phyloP scores from a whole-genome alignment of 768 basidiomycete genomes.

The Kwoniella mangroviensis region DNA sequence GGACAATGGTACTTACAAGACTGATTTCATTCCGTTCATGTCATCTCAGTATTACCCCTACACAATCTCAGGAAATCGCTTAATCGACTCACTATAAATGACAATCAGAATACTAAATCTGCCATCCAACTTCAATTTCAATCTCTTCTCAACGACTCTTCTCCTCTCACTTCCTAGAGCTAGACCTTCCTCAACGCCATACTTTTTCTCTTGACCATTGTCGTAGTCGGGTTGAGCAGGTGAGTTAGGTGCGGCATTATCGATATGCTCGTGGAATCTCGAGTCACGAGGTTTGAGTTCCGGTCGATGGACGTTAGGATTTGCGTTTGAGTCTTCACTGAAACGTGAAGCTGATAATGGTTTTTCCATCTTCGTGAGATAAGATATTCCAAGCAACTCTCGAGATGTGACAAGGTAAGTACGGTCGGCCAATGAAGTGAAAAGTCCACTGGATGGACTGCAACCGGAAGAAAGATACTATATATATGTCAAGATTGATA shows the following conservation, averaged over 20 bases:
- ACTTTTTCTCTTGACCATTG: conserved; percentile 19
- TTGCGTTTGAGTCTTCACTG: background rate
- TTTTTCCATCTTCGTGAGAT: conserved; percentile 13
- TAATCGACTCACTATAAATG: conserved; percentile 32
- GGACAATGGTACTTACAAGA: conserved; percentile 15
- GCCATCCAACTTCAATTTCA: conserved; percentile 55
- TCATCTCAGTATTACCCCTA: too few relatives aligned
- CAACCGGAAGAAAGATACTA: too few relatives aligned
- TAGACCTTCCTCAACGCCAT: conserved; percentile 11
- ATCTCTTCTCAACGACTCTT: conserved; percentile 49
- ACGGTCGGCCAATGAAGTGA: too few relatives aligned
- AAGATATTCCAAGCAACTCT: background rate
- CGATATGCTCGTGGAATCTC: conserved; percentile 23
- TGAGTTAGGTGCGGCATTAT: conserved; percentile 7
- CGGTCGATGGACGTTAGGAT: background rate
- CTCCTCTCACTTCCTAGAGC: conserved; percentile 32
- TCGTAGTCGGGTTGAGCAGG: conserved; percentile 25
- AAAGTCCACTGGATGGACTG: too few relatives aligned
- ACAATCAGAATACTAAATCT: conserved; percentile 54
- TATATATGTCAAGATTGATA: too few relatives aligned
- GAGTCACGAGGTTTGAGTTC: conserved; percentile 33
- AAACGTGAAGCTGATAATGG: conserved; percentile 5
- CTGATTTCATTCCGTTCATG: background rate
- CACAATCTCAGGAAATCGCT: too few relatives aligned
- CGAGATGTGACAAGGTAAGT: background rate